Base-by-base conservation (phyloP, 1,284 basidiomycete genomes). In the Papiliotrema nemorosa region DNA sequence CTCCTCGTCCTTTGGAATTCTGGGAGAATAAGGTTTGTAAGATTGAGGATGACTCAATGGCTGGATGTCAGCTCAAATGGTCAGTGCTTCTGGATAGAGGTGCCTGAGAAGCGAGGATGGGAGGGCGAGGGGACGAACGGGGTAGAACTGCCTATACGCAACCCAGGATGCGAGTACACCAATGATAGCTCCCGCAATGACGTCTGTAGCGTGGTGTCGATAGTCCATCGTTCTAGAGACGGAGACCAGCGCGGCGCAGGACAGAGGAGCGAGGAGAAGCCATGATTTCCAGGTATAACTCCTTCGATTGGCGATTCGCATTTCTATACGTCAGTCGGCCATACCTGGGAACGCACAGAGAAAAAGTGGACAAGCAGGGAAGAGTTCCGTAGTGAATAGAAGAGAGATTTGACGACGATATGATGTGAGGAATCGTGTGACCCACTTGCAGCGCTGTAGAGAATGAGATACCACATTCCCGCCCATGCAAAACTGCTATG, bases 201-300 rank as follows among this genome's bases (percentile, higher is more conserved):
- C 67, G 44, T 71, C 68, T 22, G 65, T 67, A 21, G 66, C 53
- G 53, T 69, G 63, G 58, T 69, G 73, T 27, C 74, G 51, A 50
- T 76, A 75, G 54, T 76, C 73, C 73, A 92, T 93, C 0, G 86
- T 89, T 27, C 90, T 82, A 3, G 86, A 87, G 47, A 97, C 84
- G 3, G 90, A 88, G 26, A 97, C 85, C 5, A 97, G 78, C 0
- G 85, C 77, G 1, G 91, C 90, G 18, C 80, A 89, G 24, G 84
- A 76, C 35, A 96, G 79, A 0, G 93, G 94, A 0, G 82, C 74
- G 2, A 92, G 69, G 2, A 86, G 79, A 18, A 96, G 67, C 92
- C 93, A 97, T 16, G 88, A 84, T 70, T 94, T 96, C 48, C 82
- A 84, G 25, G 87, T 81, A 70, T 90, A 83, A 0, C 90, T 91